Conservation (phyloP, 2,329 filamentous ascomycete genomes). For the Rutstroemia sp. region DNA sequence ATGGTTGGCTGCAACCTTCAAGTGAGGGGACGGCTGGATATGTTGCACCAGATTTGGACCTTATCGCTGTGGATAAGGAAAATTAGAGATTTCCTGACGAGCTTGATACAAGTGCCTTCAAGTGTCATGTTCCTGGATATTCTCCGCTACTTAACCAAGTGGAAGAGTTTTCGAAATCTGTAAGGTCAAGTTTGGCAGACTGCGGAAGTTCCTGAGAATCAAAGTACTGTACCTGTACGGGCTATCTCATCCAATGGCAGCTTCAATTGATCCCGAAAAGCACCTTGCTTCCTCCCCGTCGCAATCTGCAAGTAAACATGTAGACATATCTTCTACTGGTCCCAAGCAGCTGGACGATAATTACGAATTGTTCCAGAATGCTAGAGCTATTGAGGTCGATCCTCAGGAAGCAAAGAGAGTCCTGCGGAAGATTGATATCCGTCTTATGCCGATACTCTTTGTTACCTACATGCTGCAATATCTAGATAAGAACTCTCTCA, state of each 20-base stretch:
- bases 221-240: not conserved
- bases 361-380: conserved; percentile 31
- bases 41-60: not conserved
- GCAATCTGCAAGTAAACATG: not conserved
- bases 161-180: too few relatives aligned
- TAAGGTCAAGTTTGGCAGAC: too few relatives aligned
- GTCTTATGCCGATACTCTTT: conserved; percentile 49
- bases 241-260: not conserved
- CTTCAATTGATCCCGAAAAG: conserved; percentile 15
- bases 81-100: not conserved
- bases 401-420: conserved; percentile 31
- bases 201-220: not conserved
- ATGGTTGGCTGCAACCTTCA: conserved; percentile 2
- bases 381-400: conserved; percentile 23
- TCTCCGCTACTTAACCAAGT: too few relatives aligned
- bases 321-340: conserved; percentile 10
- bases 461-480: conserved; percentile 53
- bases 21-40: not conserved
- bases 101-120: too few relatives aligned
- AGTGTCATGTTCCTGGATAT: too few relatives aligned
- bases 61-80: not conserved
- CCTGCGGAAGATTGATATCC: conserved; percentile 48
- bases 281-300: conserved; percentile 5
- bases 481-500: conserved; percentile 51
- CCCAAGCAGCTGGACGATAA: conserved; percentile 30